These are phyloP conservation scores for Penicillium canescens DNA, from an alignment of 495 filamentous ascomycete species.

Conservation along the genomic window DNA sequence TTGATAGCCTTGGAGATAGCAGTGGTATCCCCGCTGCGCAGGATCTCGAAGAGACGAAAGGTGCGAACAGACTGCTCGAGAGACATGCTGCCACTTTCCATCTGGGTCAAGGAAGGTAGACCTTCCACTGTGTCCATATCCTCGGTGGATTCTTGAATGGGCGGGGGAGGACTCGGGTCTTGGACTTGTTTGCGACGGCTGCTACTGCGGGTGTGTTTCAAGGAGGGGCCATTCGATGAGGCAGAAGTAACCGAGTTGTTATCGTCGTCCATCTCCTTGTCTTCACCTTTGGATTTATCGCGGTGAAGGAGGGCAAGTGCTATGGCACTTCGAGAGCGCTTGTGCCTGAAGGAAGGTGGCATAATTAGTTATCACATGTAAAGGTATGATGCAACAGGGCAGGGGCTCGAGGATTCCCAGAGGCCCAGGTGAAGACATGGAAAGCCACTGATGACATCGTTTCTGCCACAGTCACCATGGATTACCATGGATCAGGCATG, in stretches of 20 bases:
- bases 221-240: slow-evolving; percentile 26
- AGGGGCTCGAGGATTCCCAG: background rate
- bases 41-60: slow-evolving; percentile 89
- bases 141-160: slow-evolving; percentile 27
- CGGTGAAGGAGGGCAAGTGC: slow-evolving; percentile 54
- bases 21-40: slow-evolving; percentile 85
- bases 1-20: slow-evolving; percentile 87
- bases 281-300: slow-evolving; percentile 46
- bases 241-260: slow-evolving; percentile 30
- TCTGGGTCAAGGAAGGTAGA: slow-evolving; percentile 31
- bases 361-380: slow-evolving; percentile 34
- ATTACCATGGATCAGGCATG: slow-evolving; percentile 21
- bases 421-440: background rate
- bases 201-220: slow-evolving; percentile 31
- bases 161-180: slow-evolving; percentile 23
- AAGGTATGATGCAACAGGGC: slow-evolving; percentile 6
- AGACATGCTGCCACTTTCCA: slow-evolving; percentile 45
- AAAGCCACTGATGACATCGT: background rate
- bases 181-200: slow-evolving; percentile 28
- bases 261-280: slow-evolving; percentile 31
- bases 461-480: background rate
- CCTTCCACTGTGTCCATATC: slow-evolving; percentile 33
- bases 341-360: slow-evolving; percentile 41
- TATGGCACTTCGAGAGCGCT: slow-evolving; percentile 54
- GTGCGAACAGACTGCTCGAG: slow-evolving; percentile 94